Conservation (phyloP, 192 early-diverging fungal species). For the Backusella morwellensis region DNA sequence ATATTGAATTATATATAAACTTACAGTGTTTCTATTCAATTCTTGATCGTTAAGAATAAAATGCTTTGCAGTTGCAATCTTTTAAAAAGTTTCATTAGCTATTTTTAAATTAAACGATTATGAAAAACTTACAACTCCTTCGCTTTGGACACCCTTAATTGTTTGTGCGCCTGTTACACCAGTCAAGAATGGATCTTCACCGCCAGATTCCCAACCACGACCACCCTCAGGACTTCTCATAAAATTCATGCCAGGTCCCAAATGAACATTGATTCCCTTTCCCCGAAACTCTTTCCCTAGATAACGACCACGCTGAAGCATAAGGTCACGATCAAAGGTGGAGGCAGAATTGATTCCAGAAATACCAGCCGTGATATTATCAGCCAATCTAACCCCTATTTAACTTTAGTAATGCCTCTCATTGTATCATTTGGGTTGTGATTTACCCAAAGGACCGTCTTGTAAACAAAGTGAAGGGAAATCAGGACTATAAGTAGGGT, state of each 20-base stretch:
- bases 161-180: constrained; percentile 11
- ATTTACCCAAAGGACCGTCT: constrained; percentile 18
- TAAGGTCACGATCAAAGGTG: constrained; percentile 53
- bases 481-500: constrained; percentile 26
- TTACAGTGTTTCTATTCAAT: background rate
- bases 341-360: constrained; percentile 57
- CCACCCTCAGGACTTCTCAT: constrained; percentile 21
- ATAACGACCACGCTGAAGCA: constrained; percentile 40
- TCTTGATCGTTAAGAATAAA: constrained; percentile 29
- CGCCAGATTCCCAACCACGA: constrained; percentile 24
- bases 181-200: constrained; percentile 26
- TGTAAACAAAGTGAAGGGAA: constrained; percentile 43
- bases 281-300: constrained; percentile 54
- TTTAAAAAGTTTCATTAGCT: background rate
- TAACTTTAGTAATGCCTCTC: background rate
- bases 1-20: background rate
- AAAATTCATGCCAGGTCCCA: constrained; percentile 44
- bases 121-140: constrained; percentile 18
- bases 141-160: constrained; percentile 13
- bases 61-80: constrained; percentile 17
- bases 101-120: background rate
- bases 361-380: constrained; percentile 45
- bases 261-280: constrained; percentile 55
- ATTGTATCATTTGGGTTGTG: background rate
- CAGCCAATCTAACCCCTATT: constrained; percentile 38